A percentile compares a stretch with the other conserved stretches of the same genome.
Evolutionary conservation across 2,329 filamentous ascomycete species (phyloP).

Genomic region (Pestalotiopsis fici): DNA sequence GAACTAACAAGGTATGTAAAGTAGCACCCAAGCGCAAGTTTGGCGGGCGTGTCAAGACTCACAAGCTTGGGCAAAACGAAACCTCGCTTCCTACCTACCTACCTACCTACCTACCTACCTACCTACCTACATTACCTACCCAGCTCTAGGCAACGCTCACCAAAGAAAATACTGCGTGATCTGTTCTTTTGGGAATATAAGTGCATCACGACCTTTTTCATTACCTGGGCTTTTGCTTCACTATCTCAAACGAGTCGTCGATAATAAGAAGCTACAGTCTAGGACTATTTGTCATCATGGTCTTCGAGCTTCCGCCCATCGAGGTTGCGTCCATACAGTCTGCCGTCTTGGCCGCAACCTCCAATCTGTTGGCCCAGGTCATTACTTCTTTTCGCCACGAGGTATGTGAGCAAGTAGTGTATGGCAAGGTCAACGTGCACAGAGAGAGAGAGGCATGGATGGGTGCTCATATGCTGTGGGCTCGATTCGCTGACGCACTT

Average conservation of each 20-base stretch:
- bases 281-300: constrained; percentile 26
- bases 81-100: background rate
- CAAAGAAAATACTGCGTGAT: background rate
- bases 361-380: constrained; percentile 73
- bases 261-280: too few relatives aligned
- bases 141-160: background rate
- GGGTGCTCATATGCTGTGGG: background rate
- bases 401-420: constrained; percentile 40
- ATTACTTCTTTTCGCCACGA: constrained; percentile 63
- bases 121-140: background rate
- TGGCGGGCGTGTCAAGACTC: background rate
- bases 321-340: constrained; percentile 65
- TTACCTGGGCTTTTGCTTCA: too few relatives aligned
- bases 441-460: background rate
- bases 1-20: background rate
- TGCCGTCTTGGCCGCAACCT: constrained; percentile 63
- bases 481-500: background rate
- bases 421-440: background rate
- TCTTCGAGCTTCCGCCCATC: constrained; percentile 46
- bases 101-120: too few relatives aligned
- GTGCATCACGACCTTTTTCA: background rate
- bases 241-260: too few relatives aligned
- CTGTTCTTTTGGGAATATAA: background rate
- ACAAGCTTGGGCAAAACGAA: background rate
- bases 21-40: background rate